Base-by-base conservation (phyloP, 2,329 filamentous ascomycete genomes). In the Dryadomyces sulphureus region DNA sequence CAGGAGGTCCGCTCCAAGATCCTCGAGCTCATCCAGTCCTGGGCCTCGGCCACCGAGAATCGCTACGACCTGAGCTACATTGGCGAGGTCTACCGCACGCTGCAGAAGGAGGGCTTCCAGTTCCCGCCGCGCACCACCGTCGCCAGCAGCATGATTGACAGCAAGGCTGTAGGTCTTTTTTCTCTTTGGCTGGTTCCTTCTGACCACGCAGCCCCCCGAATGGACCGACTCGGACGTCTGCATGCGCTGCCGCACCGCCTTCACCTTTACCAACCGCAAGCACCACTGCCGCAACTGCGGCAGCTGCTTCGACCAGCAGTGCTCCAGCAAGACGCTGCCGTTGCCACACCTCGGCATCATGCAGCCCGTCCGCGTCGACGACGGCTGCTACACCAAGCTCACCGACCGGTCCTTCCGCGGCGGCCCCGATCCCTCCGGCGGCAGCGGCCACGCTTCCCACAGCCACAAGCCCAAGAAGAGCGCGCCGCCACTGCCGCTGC, bases 191-290 rank as follows among this genome's bases (percentile, higher is more conserved):
- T 42, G n/a, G 8, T 16, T 38, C 40, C 45, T n/a, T 46, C n/a
- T n/a, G n/a, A n/a, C n/a, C n/a, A n/a, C n/a, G 7, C 55, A 94
- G 81, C 92, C 92, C 9, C 92, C 92, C 0, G 92, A 98, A 65
- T 98, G 92, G 92, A 80, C 81, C 43, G 92, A 98, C 64, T 95
- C 90, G 11, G 92, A 98, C 57, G 90, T 98, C 27, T 98, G 92
- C 62, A 95, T 98, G 88, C 83, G 92, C 59, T 98, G 92, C 62
- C 80, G 92, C 54, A 95, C 90, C 12, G 67, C 87, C 17, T 98
- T 98, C 57, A 95, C 87, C 41, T 95, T 98, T 59, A 98, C 90
- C 47, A 98, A 98, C 62, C 81, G 92, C 57, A 98, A 96, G 61
- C 92, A 98, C 60, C 92, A 98, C 62, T 98, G 92, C 59, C 81